A percentile compares a stretch with the other conserved stretches of the same genome.
These are phyloP conservation scores for Mycena venus DNA, from an alignment of 768 basidiomycete species.

Conservation along the genomic window DNA sequence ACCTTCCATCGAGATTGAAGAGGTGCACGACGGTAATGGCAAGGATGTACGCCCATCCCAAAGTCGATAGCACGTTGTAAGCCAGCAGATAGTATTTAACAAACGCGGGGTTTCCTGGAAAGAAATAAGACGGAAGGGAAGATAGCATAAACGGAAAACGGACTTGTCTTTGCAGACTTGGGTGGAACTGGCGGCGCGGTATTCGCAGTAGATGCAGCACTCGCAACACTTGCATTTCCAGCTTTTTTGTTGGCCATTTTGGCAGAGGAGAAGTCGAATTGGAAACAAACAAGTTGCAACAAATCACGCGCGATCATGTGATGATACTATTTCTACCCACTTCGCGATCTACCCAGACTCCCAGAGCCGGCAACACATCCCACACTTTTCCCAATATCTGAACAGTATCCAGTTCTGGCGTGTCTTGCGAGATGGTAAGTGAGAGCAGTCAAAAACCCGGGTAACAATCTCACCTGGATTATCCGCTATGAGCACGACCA, in stretches of 20 bases:
- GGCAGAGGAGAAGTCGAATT: neutral
- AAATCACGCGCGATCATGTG: neutral
- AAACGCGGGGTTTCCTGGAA: constrained; percentile 29
- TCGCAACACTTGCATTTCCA: neutral
- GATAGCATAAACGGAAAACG: neutral
- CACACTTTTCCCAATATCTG: neutral
- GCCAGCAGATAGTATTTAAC: constrained; percentile 75
- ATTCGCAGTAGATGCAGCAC: neutral
- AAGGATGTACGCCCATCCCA: constrained; percentile 85
- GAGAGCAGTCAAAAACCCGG: neutral
- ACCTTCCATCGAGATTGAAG: constrained; percentile 56
- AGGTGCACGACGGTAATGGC: constrained; percentile 65
- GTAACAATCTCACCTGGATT: neutral
- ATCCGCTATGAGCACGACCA: neutral
- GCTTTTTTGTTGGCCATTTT: constrained; percentile 37
- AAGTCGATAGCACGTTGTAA: constrained; percentile 83
- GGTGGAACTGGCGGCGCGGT: constrained; percentile 29
- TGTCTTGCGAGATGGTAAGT: neutral
- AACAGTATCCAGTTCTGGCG: neutral
- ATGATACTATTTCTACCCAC: no score
- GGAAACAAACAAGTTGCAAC: neutral
- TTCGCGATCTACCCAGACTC: no score
- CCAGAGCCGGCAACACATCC: neutral
- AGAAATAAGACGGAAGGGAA: neutral
- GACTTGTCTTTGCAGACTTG: constrained; percentile 25